These are phyloP conservation scores for Penicillium sp. DNA, from an alignment of 2,329 filamentous ascomycete species.

Conservation along the genomic window DNA sequence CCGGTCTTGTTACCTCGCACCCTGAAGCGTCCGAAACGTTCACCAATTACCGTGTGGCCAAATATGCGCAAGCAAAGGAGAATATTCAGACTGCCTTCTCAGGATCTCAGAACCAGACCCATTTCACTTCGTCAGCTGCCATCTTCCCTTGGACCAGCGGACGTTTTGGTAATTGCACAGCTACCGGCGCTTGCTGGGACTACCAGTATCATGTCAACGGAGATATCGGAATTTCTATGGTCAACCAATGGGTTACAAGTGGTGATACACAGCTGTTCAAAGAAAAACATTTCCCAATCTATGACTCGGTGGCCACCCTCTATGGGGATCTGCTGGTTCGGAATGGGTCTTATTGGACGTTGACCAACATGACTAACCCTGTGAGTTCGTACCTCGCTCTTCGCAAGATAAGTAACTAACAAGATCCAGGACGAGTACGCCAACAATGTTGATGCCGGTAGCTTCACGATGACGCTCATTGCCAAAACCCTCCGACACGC, in stretches of 20 bases:
- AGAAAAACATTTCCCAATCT: conserved; percentile 63
- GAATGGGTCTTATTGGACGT: conserved; percentile 60
- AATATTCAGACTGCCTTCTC: conserved; percentile 62
- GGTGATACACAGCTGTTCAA: conserved; percentile 63
- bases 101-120: conserved; percentile 64
- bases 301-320: conserved; percentile 66
- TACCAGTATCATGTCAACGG: conserved; percentile 75
- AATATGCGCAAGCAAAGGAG: conserved; percentile 61
- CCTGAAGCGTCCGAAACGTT: conserved; percentile 67
- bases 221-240: conserved; percentile 67
- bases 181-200: conserved; percentile 67
- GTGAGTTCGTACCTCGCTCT: conserved; percentile 42
- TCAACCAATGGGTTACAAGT: conserved; percentile 64
- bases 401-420: conserved; percentile 7
- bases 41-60: conserved; percentile 65
- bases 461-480: conserved; percentile 69
- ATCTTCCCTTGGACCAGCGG: conserved; percentile 72
- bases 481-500: conserved; percentile 59
- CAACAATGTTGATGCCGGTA: conserved; percentile 69
- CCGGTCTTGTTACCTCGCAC: conserved; percentile 66
- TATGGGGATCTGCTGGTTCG: conserved; percentile 64
- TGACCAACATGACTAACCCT: conserved; percentile 73
- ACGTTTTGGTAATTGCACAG: conserved; percentile 70
- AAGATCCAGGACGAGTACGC: conserved; percentile 64
- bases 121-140: conserved; percentile 61